Evolutionary conservation across 148 eudicot genomes (phyloP).

Genomic region (Camellia japonica): DNA sequence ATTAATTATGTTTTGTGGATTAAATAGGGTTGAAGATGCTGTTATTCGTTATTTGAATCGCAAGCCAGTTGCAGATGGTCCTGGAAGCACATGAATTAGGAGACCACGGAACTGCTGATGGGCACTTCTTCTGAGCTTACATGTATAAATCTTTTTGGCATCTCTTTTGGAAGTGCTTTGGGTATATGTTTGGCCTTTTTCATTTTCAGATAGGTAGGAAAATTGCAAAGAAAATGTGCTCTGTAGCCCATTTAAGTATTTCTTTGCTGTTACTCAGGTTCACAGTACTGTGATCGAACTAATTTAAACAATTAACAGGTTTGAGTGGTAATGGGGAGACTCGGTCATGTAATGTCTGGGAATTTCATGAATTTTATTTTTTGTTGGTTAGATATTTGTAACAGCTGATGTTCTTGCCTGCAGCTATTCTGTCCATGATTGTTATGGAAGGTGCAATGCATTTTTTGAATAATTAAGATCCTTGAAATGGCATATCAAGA

Average conservation of each 20-base stretch:
- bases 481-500: no score
- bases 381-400: no score
- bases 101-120: slow-evolving; percentile 2
- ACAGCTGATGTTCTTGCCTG: no score
- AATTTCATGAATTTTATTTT: no score
- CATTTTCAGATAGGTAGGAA: not conserved
- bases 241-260: not conserved
- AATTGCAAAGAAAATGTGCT: slow-evolving; percentile 1
- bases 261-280: not conserved
- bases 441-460: no score
- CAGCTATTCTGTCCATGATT: no score
- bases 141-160: not conserved
- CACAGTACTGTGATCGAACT: not conserved
- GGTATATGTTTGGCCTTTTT: slow-evolving; percentile 11
- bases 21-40: slow-evolving; percentile 92
- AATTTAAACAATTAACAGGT: not conserved
- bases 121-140: slow-evolving; percentile 7
- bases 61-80: slow-evolving; percentile 62
- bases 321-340: not conserved
- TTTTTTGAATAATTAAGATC: no score
- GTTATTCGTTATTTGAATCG: slow-evolving; percentile 89
- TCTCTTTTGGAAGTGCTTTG: slow-evolving; percentile 11
- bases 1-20: not conserved
- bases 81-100: slow-evolving; percentile 50
- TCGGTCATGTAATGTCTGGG: no score